Conservation (phyloP, 2,329 filamentous ascomycete genomes). For the Scortechinia acanthostroma region DNA sequence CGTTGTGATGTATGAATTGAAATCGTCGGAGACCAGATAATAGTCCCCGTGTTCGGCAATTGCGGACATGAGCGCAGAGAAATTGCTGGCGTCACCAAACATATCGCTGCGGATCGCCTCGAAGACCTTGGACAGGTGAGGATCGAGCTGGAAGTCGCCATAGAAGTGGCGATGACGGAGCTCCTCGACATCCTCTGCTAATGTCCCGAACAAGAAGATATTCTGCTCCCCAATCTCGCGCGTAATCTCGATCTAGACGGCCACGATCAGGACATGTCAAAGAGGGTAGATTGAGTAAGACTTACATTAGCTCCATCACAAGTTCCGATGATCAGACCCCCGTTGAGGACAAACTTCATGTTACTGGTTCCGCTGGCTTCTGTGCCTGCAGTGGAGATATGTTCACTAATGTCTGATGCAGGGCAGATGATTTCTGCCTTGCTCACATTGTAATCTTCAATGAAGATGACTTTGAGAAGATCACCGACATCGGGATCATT, state of each 20-base stretch:
- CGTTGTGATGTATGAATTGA: slow-evolving; percentile 87
- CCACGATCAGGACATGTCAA: slow-evolving; percentile 4
- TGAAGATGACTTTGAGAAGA: slow-evolving; percentile 89
- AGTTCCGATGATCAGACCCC: slow-evolving; percentile 92
- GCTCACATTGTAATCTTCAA: slow-evolving; percentile 98
- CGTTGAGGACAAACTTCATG: slow-evolving; percentile 99
- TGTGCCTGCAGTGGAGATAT: slow-evolving; percentile 95
- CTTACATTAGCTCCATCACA: slow-evolving; percentile 94
- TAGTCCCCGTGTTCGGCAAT: slow-evolving; percentile 93
- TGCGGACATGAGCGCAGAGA: slow-evolving; percentile 74
- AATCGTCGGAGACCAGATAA: slow-evolving; percentile 96
- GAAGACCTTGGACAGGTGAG: slow-evolving; percentile 75
- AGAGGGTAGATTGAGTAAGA: slow-evolving; percentile 8
- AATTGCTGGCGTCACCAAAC: slow-evolving; percentile 75
- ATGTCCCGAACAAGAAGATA: slow-evolving; percentile 96
- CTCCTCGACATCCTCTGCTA: slow-evolving; percentile 93
- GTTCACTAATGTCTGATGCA: slow-evolving; percentile 92
- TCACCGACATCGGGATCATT: slow-evolving; percentile 87
- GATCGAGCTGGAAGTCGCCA: slow-evolving; percentile 70
- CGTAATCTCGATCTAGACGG: slow-evolving; percentile 81
- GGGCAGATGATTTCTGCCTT: slow-evolving; percentile 96
- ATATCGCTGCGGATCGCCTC: slow-evolving; percentile 70
- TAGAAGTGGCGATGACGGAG: slow-evolving; percentile 87
- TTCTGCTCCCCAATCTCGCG: slow-evolving; percentile 93
- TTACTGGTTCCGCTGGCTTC: slow-evolving; percentile 86